Evolutionary conservation across 768 basidiomycete species (phyloP).

Genomic region (Fomitopsis pulvina): DNA sequence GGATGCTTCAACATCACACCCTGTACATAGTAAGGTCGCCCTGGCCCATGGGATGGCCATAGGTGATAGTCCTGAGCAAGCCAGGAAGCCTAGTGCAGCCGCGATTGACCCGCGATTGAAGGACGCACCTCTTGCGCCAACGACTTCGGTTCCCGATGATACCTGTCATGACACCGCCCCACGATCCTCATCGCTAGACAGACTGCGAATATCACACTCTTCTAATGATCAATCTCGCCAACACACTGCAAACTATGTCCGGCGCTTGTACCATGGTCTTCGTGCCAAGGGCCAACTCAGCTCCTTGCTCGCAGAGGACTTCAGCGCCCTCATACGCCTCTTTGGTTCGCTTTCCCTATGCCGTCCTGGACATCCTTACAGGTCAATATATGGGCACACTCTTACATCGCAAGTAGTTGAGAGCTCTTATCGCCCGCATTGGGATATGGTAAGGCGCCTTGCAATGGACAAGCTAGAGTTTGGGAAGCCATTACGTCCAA

Average conservation of each 20-base stretch:
- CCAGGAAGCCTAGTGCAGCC: too few relatives aligned
- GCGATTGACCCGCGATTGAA: too few relatives aligned
- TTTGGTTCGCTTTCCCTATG: slow-evolving; percentile 44
- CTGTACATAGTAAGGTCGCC: too few relatives aligned
- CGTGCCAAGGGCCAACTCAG: neutral
- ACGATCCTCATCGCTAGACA: slow-evolving; percentile 10
- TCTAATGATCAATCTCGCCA: neutral
- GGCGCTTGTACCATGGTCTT: slow-evolving; percentile 28
- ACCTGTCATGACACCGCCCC: too few relatives aligned
- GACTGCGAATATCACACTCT: slow-evolving; percentile 1
- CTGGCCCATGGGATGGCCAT: too few relatives aligned
- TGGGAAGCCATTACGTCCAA: slow-evolving; percentile 25
- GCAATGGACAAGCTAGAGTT: slow-evolving; percentile 36
- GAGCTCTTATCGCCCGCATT: slow-evolving; percentile 29
- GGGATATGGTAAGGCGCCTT: slow-evolving; percentile 43
- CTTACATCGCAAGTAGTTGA: slow-evolving; percentile 24
- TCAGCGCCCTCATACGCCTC: slow-evolving; percentile 38
- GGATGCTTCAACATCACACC: too few relatives aligned
- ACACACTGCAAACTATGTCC: slow-evolving; percentile 26
- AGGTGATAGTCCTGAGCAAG: too few relatives aligned
- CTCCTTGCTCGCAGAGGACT: slow-evolving; percentile 27
- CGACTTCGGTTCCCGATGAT: too few relatives aligned
- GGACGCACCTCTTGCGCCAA: too few relatives aligned
- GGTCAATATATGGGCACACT: slow-evolving; percentile 21
- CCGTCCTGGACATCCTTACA: slow-evolving; percentile 18